Percentiles rank a stretch among this genome's conserved stretches.
phyloP scores from a whole-genome alignment of 2,329 filamentous ascomycete genomes.

The Curvularia spicifera region DNA sequence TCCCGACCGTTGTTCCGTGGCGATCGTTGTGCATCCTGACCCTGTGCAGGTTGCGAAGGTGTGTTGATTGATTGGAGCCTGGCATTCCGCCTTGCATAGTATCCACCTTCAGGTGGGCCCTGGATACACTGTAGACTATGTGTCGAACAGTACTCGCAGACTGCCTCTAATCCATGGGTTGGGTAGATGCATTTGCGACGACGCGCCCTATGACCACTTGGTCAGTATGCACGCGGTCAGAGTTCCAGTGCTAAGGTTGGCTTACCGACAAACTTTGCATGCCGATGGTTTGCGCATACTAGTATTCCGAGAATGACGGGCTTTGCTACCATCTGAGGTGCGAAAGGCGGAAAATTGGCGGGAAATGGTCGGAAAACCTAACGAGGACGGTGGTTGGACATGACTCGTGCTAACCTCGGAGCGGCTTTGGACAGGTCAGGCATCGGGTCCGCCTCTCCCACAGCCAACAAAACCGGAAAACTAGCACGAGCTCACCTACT shows the following conservation, averaged over 20 bases:
- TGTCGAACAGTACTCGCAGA: slow-evolving; percentile 30
- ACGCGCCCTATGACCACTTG: slow-evolving; percentile 21
- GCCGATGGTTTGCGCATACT: slow-evolving; percentile 34
- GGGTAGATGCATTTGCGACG: slow-evolving; percentile 35
- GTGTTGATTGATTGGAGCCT: slow-evolving; percentile 19
- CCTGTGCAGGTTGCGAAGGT: slow-evolving; percentile 7
- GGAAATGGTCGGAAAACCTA: not conserved
- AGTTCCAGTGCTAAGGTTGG: not conserved
- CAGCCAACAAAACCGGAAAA: no score
- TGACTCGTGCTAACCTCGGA: slow-evolving; percentile 12
- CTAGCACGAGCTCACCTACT: no score
- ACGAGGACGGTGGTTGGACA: not conserved
- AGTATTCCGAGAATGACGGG: slow-evolving; percentile 17
- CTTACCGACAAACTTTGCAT: slow-evolving; percentile 33
- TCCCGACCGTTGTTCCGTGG: slow-evolving; percentile 15
- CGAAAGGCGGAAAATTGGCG: slow-evolving; percentile 26
- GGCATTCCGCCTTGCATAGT: slow-evolving; percentile 32
- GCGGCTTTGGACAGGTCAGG: slow-evolving; percentile 3
- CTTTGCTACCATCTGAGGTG: slow-evolving; percentile 12
- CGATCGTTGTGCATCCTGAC: slow-evolving; percentile 5
- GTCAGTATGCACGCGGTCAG: slow-evolving; percentile 9
- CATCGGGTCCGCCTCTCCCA: not conserved
- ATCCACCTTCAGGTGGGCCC: slow-evolving; percentile 32
- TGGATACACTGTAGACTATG: slow-evolving; percentile 30
- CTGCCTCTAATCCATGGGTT: slow-evolving; percentile 17